Percentiles rank a stretch among this genome's conserved stretches.
These are phyloP conservation scores for Colletotrichum coccodes DNA, from an alignment of 2,329 filamentous ascomycete genomes.

Conservation along the genomic window DNA sequence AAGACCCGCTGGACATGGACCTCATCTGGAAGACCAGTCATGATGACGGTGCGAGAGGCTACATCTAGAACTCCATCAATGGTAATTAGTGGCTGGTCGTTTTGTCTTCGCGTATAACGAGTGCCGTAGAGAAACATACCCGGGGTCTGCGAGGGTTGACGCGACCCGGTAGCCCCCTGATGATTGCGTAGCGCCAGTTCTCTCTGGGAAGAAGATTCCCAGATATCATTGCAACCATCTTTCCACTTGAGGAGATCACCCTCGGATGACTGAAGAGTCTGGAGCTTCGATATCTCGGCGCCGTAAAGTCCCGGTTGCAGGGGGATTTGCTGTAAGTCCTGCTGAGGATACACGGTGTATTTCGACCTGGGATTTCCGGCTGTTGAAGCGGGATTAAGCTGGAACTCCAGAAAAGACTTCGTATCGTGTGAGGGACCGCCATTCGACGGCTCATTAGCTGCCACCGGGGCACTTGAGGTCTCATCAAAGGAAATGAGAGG, in stretches of 20 bases:
- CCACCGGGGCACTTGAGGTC: too few relatives aligned
- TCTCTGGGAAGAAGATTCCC: constrained; percentile 6
- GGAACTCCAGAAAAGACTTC: not conserved
- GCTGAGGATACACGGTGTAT: not conserved
- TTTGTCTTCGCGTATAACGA: constrained; percentile 11
- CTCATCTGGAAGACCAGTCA: constrained; percentile 20
- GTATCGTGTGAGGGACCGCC: too few relatives aligned
- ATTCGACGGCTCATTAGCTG: too few relatives aligned
- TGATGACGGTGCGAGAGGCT: constrained; percentile 24
- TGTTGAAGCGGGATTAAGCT: too few relatives aligned
- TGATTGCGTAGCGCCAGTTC: constrained; percentile 12
- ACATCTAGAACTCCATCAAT: constrained; percentile 6
- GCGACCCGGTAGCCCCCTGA: not conserved
- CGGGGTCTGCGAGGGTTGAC: not conserved
- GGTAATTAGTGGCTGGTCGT: constrained; percentile 4
- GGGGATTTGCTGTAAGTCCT: too few relatives aligned
- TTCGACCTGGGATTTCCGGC: not conserved
- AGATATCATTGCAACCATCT: not conserved
- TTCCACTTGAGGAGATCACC: not conserved
- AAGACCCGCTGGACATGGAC: constrained; percentile 22
- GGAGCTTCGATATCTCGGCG: not conserved
- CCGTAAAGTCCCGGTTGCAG: not conserved
- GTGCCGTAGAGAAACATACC: constrained; percentile 29
- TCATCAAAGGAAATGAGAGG: constrained; percentile 1
- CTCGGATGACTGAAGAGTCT: not conserved